Percentiles rank a stretch among this genome's conserved stretches.
Conservation (phyloP, 768 basidiomycete genomes). For the Heimioporus sp. region DNA sequence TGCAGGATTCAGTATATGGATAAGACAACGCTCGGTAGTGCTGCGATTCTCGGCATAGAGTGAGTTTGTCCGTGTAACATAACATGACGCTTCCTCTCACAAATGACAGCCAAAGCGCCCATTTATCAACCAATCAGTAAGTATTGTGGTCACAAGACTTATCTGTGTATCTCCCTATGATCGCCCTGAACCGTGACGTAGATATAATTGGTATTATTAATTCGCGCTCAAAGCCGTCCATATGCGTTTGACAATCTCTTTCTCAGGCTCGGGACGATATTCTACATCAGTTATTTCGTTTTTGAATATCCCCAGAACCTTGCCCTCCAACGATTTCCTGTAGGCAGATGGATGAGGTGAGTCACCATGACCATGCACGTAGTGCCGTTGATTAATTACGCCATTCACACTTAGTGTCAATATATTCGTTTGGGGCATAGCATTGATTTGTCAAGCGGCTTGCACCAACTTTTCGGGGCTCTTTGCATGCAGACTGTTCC, state of each 20-base stretch:
- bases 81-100: neutral
- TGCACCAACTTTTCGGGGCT: conserved; percentile 68
- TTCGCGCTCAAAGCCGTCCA: neutral
- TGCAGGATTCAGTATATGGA: conserved; percentile 80
- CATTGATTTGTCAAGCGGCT: conserved; percentile 61
- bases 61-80: conserved; percentile 24
- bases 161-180: neutral
- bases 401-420: conserved; percentile 45
- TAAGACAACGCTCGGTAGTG: conserved; percentile 65
- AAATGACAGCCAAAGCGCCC: conserved; percentile 47
- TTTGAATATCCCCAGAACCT: conserved; percentile 79
- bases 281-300: conserved; percentile 66
- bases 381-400: neutral
- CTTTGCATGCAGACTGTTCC: conserved; percentile 58
- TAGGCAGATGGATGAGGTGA: conserved; percentile 81
- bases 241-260: neutral
- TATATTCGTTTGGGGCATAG: conserved; percentile 64
- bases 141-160: conserved; percentile 11
- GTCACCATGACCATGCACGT: conserved; percentile 3
- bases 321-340: conserved; percentile 68
- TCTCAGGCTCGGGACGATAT: conserved; percentile 69
- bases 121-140: conserved; percentile 65
- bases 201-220: conserved; percentile 61
- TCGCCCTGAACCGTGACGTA: conserved; percentile 18
- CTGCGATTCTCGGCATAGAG: conserved; percentile 72